These are phyloP conservation scores for Nadsonia starkeyi-henricii DNA, from an alignment of 1,139 yeast species.

Conservation along the genomic window DNA sequence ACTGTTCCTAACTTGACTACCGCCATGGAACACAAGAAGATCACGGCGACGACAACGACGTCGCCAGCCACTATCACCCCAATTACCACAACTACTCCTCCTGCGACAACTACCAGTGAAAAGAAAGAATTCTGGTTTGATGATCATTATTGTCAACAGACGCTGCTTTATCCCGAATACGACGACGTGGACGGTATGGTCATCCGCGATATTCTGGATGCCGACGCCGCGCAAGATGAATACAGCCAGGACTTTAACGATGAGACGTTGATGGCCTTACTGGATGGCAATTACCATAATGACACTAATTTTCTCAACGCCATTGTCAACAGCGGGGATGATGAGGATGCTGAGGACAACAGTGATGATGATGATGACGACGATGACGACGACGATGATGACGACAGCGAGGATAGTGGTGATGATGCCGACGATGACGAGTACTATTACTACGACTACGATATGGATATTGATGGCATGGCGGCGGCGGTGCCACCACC, in stretches of 20 bases:
- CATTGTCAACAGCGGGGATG: conserved; percentile 16
- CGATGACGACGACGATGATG: conserved; percentile 11
- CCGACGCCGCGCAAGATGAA: background rate
- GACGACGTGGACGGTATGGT: background rate
- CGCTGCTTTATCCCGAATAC: background rate
- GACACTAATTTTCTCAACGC: conserved; percentile 11
- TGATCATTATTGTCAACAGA: background rate
- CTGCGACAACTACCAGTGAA: background rate
- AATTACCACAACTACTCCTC: background rate
- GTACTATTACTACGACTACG: conserved; percentile 9
- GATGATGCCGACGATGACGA: conserved; percentile 8
- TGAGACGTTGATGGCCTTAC: conserved; percentile 2
- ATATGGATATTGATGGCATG: conserved; percentile 1
- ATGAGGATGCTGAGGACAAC: conserved; percentile 12
- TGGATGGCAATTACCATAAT: conserved; percentile 3
- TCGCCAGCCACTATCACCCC: background rate
- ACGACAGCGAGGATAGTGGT: conserved; percentile 12
- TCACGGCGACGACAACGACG: background rate
- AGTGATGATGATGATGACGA: background rate
- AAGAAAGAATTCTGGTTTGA: background rate
- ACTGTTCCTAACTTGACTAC: too few species aligned
- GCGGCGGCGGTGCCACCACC: background rate
- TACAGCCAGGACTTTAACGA: background rate
- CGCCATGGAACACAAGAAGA: too few species aligned
- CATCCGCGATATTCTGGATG: background rate